Evolutionary conservation across 441 rosid species (phyloP).

Genomic region (Adansonia grandidieri): DNA sequence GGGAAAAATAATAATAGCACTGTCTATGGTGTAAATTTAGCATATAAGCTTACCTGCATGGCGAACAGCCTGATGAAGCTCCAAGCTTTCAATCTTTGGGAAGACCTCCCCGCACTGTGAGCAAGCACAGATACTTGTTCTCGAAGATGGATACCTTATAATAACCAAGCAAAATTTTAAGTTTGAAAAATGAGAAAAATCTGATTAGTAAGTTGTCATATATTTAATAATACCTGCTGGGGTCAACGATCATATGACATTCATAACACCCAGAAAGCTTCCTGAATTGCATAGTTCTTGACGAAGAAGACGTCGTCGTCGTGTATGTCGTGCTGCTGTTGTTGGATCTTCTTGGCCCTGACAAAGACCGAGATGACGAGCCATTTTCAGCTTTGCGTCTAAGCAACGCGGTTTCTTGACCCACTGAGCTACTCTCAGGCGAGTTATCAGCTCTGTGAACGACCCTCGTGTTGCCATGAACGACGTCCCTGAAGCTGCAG

Average conservation of each 20-base stretch:
- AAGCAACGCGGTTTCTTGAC: slow-evolving; percentile 65
- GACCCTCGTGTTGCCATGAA: slow-evolving; percentile 85
- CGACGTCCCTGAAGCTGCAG: slow-evolving; percentile 80
- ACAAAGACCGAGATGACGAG: slow-evolving; percentile 50
- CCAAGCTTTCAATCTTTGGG: slow-evolving; percentile 86
- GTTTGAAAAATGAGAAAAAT: not conserved
- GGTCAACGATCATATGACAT: slow-evolving; percentile 92
- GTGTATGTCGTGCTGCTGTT: slow-evolving; percentile 34
- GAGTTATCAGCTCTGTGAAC: slow-evolving; percentile 92
- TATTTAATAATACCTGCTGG: slow-evolving; percentile 61
- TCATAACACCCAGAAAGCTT: slow-evolving; percentile 97
- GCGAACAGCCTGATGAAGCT: slow-evolving; percentile 94
- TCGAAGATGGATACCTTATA: slow-evolving; percentile 69
- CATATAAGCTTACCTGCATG: slow-evolving; percentile 69
- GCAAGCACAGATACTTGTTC: slow-evolving; percentile 67
- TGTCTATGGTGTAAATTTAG: not conserved
- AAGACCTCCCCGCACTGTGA: slow-evolving; percentile 92
- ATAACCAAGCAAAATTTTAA: not conserved
- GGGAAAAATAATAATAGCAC: not conserved
- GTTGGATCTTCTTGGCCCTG: slow-evolving; percentile 58
- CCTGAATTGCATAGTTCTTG: slow-evolving; percentile 85
- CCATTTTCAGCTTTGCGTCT: slow-evolving; percentile 54
- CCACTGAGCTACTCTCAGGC: slow-evolving; percentile 68
- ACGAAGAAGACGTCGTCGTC: slow-evolving; percentile 43
- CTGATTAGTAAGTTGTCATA: not conserved